Percentiles rank a stretch among this genome's conserved stretches.
Conservation (phyloP, 1,284 basidiomycete genomes). For the Vanrija sp. region DNA sequence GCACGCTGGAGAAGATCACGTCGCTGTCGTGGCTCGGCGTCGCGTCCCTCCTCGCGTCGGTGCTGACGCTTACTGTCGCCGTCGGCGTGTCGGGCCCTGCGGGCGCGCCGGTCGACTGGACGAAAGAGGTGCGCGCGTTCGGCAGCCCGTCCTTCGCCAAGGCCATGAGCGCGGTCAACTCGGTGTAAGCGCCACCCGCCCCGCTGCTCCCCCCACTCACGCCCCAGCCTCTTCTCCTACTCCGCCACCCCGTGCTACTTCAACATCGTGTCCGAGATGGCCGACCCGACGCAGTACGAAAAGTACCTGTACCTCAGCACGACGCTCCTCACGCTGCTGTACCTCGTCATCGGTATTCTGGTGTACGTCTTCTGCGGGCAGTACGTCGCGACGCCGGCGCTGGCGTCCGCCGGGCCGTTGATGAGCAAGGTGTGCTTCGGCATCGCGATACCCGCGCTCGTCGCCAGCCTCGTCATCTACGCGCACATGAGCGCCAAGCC, state of each 20-base stretch:
- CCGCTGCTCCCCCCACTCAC: constrained; percentile 20
- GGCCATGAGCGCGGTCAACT: constrained; percentile 42
- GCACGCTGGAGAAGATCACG: constrained; percentile 43
- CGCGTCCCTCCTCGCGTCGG: constrained; percentile 33
- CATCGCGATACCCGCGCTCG: constrained; percentile 42
- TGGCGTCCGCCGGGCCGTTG: constrained; percentile 42
- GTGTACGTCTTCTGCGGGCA: constrained; percentile 40
- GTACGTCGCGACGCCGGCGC: constrained; percentile 44
- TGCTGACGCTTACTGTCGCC: constrained; percentile 46
- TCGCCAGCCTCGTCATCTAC: constrained; percentile 22
- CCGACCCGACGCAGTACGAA: constrained; percentile 29
- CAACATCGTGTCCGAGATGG: constrained; percentile 31
- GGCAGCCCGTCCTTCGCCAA: constrained; percentile 31
- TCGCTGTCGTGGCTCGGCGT: constrained; percentile 45
- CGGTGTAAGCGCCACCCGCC: constrained; percentile 31
- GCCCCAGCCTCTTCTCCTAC: constrained; percentile 22
- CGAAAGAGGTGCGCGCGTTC: constrained; percentile 27
- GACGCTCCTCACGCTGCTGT: constrained; percentile 35
- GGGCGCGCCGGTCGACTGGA: constrained; percentile 27
- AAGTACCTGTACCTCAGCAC: constrained; percentile 30
- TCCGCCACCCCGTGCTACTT: constrained; percentile 21
- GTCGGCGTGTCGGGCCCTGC: constrained; percentile 46
- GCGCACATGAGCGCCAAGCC: constrained; percentile 36
- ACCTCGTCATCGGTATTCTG: constrained; percentile 31
- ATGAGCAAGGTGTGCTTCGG: constrained; percentile 49